A percentile compares a stretch with the other conserved stretches of the same genome.
phyloP scores from a whole-genome alignment of 768 basidiomycete species.

The Gyrodon lividus region DNA sequence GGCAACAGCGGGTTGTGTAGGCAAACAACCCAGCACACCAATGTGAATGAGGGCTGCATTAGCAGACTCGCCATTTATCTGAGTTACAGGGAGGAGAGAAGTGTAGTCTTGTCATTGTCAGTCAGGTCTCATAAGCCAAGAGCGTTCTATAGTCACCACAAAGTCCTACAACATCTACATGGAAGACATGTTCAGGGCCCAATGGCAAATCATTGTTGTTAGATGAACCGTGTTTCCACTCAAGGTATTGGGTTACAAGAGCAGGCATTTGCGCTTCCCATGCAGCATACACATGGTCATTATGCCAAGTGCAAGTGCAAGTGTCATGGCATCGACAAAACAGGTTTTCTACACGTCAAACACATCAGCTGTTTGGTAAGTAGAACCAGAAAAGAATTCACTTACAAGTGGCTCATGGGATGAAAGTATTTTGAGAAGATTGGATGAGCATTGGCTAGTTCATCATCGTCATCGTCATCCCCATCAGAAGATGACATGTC shows the following conservation, averaged over 20 bases:
- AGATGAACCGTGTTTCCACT: not conserved
- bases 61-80: not conserved
- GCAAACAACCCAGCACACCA: not conserved
- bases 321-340: no score
- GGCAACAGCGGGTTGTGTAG: not conserved
- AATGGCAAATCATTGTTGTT: not conserved
- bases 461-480: not conserved
- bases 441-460: not conserved
- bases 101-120: no score
- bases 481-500: not conserved
- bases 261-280: not conserved
- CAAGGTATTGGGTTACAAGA: not conserved
- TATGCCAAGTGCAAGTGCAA: not conserved
- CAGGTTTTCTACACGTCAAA: not conserved
- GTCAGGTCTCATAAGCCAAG: no score
- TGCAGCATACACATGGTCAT: not conserved
- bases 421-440: not conserved
- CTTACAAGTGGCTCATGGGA: not conserved
- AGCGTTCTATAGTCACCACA: not conserved
- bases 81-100: not conserved
- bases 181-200: not conserved
- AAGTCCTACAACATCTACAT: not conserved
- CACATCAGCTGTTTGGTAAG: not conserved
- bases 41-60: not conserved
- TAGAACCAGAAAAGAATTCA: not conserved